Percentiles rank a stretch among this genome's conserved stretches.
phyloP scores from a whole-genome alignment of 2,329 filamentous ascomycete species.

The Hortaea werneckii region DNA sequence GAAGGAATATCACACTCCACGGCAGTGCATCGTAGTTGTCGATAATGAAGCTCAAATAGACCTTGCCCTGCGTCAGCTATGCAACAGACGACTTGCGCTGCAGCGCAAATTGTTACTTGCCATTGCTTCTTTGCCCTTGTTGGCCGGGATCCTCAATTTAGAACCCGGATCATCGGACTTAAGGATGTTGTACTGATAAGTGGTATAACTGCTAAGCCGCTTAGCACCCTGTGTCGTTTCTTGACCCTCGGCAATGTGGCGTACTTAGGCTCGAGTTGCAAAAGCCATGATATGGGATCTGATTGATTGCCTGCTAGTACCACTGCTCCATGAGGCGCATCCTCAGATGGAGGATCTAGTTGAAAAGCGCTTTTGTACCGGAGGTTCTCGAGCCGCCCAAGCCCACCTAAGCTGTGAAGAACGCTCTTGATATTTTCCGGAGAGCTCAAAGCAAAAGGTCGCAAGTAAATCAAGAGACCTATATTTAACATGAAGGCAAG shows the following conservation, averaged over 20 bases:
- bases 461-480: neutral
- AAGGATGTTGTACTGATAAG: conserved; percentile 31
- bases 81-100: neutral
- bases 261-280: conserved; percentile 5
- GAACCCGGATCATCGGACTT: conserved; percentile 18
- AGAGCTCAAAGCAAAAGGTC: neutral
- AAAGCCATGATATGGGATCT: conserved; percentile 10
- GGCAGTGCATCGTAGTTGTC: conserved; percentile 36
- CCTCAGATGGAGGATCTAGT: conserved; percentile 6
- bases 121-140: conserved; percentile 40
- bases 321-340: conserved; percentile 10
- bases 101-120: conserved; percentile 5
- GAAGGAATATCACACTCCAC: conserved; percentile 30
- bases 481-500: neutral
- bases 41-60: conserved; percentile 36
- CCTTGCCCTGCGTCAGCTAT: neutral
- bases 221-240: neutral
- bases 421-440: neutral
- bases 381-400: neutral
- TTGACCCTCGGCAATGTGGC: neutral
- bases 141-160: conserved; percentile 32
- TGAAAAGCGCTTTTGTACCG: neutral
- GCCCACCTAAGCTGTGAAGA: neutral
- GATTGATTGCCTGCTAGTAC: conserved; percentile 6
- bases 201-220: conserved; percentile 7